Evolutionary conservation across 495 filamentous ascomycete species (phyloP), one percentile per base, ranked within the genome.

Genomic region (Cercophora scortea): DNA sequence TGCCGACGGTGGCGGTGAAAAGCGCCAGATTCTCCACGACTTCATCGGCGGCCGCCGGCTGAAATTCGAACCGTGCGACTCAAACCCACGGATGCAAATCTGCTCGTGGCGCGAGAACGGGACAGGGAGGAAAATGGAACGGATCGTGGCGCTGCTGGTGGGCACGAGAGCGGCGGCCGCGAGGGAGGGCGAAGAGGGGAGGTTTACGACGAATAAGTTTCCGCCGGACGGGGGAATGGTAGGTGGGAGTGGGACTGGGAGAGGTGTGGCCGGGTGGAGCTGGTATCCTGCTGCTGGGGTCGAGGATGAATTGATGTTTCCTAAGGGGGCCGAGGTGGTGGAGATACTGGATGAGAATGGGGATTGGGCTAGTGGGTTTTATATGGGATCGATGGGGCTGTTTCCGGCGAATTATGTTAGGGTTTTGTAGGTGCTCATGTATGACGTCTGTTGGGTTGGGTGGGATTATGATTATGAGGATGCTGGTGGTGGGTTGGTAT

Each of bases 311-410:
- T 63, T 96, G 48, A 70, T 80, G 58, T 95, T 96, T 59, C 90
- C 90, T 3, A 84, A 80, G 51, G 83, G 85, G 6, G 89, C 90
- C 0, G 87, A 92, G 67, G 78, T 96, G 10, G 73, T 75, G 3
- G 90, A 95, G 73, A 81, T 82, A 35, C 81, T 88, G 67, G 84
- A 88, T 65, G 80, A 91, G 42, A 95, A 93, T 67, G 88, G 82
- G 39, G 89, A 94, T 65, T 96, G 89, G 89, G 87, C 74, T 50
- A 82, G 81, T 71, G 90, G 90, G 0, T 79, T 75, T 35, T 96
- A 94, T 75, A 84, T 86, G 63, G 88, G 87, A 15, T 69, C 64
- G 33, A 79, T 76, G 52, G 89, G 89, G 0, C 53, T 95, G 55
- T 91, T 95, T 65, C 89, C 89, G 4, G 81, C 82, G 17, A 70